Evolutionary conservation across 164 flowering plant genomes (phyloP), one percentile per base, ranked within the genome.

Genomic region (Aristolochia fimbriata): DNA sequence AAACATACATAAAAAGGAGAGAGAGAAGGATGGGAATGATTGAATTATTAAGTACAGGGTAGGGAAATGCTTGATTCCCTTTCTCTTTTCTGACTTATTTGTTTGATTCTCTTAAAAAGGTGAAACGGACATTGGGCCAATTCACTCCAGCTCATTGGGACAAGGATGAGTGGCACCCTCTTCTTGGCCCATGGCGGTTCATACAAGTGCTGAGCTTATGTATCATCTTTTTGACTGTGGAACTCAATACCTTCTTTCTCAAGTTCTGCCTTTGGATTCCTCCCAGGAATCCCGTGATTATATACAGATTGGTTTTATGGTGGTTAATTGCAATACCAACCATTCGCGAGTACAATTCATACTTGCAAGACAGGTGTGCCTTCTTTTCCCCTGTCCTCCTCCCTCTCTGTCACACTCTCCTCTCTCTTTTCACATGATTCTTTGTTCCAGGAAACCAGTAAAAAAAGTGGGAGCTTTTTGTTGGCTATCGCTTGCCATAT

Each of bases 111-210:
- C 43, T 47, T 23, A 58, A 45, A 49, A 68, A 92, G 99, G 96
- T 94, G 15, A 88, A 84, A 74, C 77, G 99, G 47, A 91, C 97
- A 19, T 68, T 94, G 31, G 95, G 91, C 13, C 99, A 94, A 68
- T 94, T 94, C 65, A 94, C 99, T 21, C 99, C 99, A 45, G 99
- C 97, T 56, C 86, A 80, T 12, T 94, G 99, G 99, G 99, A 94
- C 76, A 94, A 91, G 75, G 99, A 94, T 76, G 97, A 94, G 73
- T 91, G 99, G 99, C 95, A 83, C 60, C 99, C 99, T 58, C 68
- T 94, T 47, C 95, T 83, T 57, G 99, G 88, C 57, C 99, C 99
- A 45, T 88, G 92, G 87, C 87, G 99, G 51, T 94, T 94, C 70
- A 72, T 94, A 63, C 99, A 94, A 88, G 92, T 94, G 66, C 81